A percentile compares a stretch with the other conserved stretches of the same genome.
These are phyloP conservation scores for Kodamaea kaohsiungensis DNA, from an alignment of 805 yeast species.

Conservation along the genomic window DNA sequence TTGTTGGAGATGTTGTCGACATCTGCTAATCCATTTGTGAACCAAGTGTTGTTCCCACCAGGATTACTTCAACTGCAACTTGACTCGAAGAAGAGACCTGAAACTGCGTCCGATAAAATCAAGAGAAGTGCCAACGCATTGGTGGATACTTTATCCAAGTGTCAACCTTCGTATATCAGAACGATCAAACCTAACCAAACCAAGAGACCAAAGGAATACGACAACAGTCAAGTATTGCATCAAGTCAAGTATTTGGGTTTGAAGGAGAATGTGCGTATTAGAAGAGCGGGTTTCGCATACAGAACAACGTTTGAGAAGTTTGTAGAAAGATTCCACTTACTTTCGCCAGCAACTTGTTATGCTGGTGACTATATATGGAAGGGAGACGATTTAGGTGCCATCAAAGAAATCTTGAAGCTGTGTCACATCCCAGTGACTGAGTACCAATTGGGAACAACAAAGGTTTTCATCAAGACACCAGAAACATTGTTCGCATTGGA, in stretches of 20 bases:
- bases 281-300: constrained; percentile 98
- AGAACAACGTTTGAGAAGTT: constrained; percentile 96
- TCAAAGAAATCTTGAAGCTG: constrained; percentile 48
- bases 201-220: constrained; percentile 87
- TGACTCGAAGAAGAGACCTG: constrained; percentile 78
- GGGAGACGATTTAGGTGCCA: constrained; percentile 56
- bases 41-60: constrained; percentile 48
- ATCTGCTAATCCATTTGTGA: constrained; percentile 70
- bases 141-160: constrained; percentile 83
- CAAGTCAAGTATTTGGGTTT: constrained; percentile 94
- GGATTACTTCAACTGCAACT: constrained; percentile 32
- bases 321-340: constrained; percentile 87
- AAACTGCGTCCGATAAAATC: constrained; percentile 95
- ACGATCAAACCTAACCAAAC: constrained; percentile 97
- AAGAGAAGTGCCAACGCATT: constrained; percentile 87
- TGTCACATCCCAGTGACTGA: constrained; percentile 75
- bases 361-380: constrained; percentile 72
- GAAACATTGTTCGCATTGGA: constrained; percentile 95
- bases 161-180: constrained; percentile 96
- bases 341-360: constrained; percentile 88
- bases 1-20: constrained; percentile 75
- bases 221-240: constrained; percentile 85
- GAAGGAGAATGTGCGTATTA: constrained; percentile 93
- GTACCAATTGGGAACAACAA: constrained; percentile 88
- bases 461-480: constrained; percentile 94